Evolutionary conservation across 2,329 filamentous ascomycete genomes (phyloP).

Genomic region (Paraconiothyrium sp.): DNA sequence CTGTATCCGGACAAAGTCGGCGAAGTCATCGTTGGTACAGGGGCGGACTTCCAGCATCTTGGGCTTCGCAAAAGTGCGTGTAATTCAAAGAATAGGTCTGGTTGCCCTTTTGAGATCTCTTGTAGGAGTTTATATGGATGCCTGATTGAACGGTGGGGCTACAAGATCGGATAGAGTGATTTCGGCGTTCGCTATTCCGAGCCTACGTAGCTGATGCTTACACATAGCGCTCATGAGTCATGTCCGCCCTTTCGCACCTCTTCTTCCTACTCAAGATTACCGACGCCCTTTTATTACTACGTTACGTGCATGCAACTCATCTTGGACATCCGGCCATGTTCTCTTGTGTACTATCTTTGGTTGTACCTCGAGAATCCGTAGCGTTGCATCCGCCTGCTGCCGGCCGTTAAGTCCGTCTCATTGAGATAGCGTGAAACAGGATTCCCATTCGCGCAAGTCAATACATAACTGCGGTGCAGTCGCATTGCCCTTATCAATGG

Average conservation of each 20-base stretch:
- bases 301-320: not conserved
- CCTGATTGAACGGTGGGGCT: not conserved
- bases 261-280: not conserved
- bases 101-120: not conserved
- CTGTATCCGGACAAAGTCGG: constrained; percentile 40
- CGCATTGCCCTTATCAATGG: not conserved
- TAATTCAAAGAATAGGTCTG: not conserved
- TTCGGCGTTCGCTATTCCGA: constrained; percentile 5
- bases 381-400: no score
- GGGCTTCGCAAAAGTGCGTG: not conserved
- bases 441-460: no score
- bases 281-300: constrained; percentile 7
- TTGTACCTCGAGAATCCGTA: not conserved
- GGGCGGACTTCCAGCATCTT: constrained; percentile 49
- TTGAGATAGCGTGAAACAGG: no score
- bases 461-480: not conserved
- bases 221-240: not conserved
- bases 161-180: not conserved
- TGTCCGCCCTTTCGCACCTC: constrained; percentile 6
- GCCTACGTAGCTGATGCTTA: not conserved
- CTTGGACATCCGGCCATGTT: not conserved
- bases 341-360: not conserved
- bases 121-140: not conserved
- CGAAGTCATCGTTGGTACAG: constrained; percentile 38
- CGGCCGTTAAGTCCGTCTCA: no score